phyloP scores from a whole-genome alignment of 257 asterid species.

The Paraleonurus japonicus region DNA sequence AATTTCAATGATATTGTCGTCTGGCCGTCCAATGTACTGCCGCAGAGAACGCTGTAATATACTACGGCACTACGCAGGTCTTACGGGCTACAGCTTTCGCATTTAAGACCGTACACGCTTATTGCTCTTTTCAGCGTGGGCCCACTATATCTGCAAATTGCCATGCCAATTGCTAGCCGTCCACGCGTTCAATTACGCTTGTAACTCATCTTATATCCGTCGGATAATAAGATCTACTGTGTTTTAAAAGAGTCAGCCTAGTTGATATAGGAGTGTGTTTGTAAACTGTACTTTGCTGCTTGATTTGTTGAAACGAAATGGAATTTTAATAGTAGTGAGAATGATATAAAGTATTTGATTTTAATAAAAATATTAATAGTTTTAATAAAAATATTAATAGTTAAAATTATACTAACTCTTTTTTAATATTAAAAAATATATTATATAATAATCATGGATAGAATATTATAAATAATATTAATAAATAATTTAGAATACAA shows the following conservation, averaged over 20 bases:
- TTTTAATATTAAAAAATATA: too few species aligned
- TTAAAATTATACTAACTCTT: too few species aligned
- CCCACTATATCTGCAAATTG: slow-evolving; percentile 36
- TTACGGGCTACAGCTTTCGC: slow-evolving; percentile 19
- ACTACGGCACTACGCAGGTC: background rate
- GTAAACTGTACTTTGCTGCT: too few species aligned
- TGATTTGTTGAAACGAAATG: too few species aligned
- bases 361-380: too few species aligned
- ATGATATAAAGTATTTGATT: too few species aligned
- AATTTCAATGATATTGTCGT: background rate
- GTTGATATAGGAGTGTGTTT: too few species aligned
- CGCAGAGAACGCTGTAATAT: slow-evolving; percentile 12
- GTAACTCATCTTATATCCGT: slow-evolving; percentile 14
- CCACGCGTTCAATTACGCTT: slow-evolving; percentile 11
- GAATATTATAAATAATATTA: too few species aligned
- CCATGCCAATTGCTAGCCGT: slow-evolving; percentile 22
- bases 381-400: too few species aligned
- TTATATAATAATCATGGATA: too few species aligned
- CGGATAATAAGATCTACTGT: background rate
- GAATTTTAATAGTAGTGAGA: too few species aligned
- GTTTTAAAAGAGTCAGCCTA: slow-evolving; percentile 17
- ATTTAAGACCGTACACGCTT: slow-evolving; percentile 38
- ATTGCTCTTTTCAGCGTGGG: slow-evolving; percentile 18
- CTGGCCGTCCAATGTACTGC: slow-evolving; percentile 17
- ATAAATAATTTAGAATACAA: too few species aligned